Base-by-base conservation (phyloP, 1,284 basidiomycete genomes). In the Cryptococcus sp. region DNA sequence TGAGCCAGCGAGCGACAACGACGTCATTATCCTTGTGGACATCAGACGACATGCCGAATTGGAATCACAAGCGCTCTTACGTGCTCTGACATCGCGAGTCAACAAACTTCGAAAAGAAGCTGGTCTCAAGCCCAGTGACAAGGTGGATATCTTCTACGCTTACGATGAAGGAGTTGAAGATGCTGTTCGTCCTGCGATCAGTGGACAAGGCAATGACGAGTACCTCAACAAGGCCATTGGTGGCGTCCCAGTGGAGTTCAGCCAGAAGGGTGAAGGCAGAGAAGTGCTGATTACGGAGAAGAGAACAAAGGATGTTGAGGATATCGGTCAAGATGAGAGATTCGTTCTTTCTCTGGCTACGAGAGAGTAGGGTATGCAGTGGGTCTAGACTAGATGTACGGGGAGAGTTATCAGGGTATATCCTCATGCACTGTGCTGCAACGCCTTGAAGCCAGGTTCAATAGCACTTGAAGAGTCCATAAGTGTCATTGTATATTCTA, bases 21-120 rank as follows among this genome's bases (percentile, higher is more conserved):
- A 98, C 64, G 93, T 96, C 51, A 93, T 97, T 52, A 85, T 98
- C 61, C 84, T 96, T 47, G 85, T 99, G 44, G 95, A 99, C 77
- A 85, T 91, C 58, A 85, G 90, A 73, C 84, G 89, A 53, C 89
- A 96, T 68, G 84, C 89, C 1, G 93, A 96, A 67, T 84, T 99
- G 55, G 86, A 89, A 77, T 83, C 86, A 57, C 90, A 97, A 80
- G 93, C 92, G 79, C 83, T 94, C 40, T 88, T 92, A 46, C 85
- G 96, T 50, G 93, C 96, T 76, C 79, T 98, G 63, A 89, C 91
- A 66, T 96, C 96, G 72, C 89, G 95, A 53, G 89, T 99, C 50
- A 96, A 99, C 82, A 92, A 93, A 74, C 81, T 98, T 65, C 84
- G 96, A 65, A 99, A 99, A 81, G 92, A 93, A 78, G 93, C 93